Base-by-base conservation (phyloP, 2,329 filamentous ascomycete genomes). In the Stagonosporopsis rhizophila region DNA sequence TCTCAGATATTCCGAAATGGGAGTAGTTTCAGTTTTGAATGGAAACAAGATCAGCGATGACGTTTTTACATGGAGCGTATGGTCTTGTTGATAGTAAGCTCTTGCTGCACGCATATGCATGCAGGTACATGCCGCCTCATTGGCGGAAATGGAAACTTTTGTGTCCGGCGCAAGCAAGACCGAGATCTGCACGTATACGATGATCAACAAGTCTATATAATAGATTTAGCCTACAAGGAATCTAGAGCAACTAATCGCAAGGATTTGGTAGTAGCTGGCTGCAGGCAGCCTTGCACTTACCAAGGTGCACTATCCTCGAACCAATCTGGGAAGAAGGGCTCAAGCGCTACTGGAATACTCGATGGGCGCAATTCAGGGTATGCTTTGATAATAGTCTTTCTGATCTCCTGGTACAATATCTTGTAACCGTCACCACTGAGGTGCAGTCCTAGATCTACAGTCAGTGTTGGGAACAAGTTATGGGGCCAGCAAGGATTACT, bases 311-410 rank as follows among this genome's bases (percentile, higher is more conserved):
- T 44, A 11, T 34, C 34, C 41, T 58, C 56, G 32, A 54, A 55
- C 45, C 53, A 52, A 28, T 57, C 50, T 11, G 46, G 45, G 19
- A 58, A 60, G 23, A 60, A 51, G 7, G 49, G 54, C n/a, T 60
- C 49, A 14, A 60, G 42, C 30, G 58, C 58, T 34, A 60, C 42
- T 9, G 49, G 51, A 28, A 58, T 45, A 11, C 44, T 49, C 11
- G 41, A 48, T 12, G 55, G 47, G 8, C 40, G 25, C 27, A 58
- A 39, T 22, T 60, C 47, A 27, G 54, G 51, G 40, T 48, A 52
- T 11, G 32, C 46, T 15, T 44, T 12, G 4, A 41, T 41, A 17
- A 60, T 47, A 1, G 49, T 46, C 50, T 49, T 48, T 23, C 40
- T 61, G 17, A 56, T 47, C 42, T 53, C 44, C 2, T 37, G 22